phyloP scores from a whole-genome alignment of 305 asterid species.

The Fraxinus baroniana region DNA sequence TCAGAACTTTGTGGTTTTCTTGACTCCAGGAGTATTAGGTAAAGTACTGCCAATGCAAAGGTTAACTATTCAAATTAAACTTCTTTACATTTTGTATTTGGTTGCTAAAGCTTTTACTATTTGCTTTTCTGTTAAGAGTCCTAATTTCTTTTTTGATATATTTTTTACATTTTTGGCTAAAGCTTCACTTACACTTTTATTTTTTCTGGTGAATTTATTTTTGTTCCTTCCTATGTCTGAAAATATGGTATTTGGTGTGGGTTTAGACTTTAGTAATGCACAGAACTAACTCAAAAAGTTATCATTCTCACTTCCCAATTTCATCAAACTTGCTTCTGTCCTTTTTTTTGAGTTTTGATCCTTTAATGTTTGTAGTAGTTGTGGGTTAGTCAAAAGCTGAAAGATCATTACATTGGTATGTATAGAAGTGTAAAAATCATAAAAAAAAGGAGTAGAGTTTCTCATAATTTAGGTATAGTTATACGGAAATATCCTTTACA shows the following conservation, averaged over 20 bases:
- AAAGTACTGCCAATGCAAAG: slow-evolving; percentile 7
- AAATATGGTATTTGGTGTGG: not conserved
- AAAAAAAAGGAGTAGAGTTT: not conserved
- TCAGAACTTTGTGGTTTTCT: slow-evolving; percentile 77
- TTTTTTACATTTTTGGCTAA: not conserved
- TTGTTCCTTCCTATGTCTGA: not conserved
- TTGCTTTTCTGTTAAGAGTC: not conserved
- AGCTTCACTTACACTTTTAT: not conserved
- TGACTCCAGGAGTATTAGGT: slow-evolving; percentile 75
- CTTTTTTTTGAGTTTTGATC: slow-evolving; percentile 5
- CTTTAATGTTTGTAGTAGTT: not conserved
- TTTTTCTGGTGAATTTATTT: not conserved
- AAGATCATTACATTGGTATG: not conserved
- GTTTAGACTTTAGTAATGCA: not conserved
- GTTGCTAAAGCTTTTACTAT: not conserved
- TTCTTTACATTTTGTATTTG: not conserved
- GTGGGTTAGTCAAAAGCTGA: not conserved
- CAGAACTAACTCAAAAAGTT: not conserved
- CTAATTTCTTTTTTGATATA: slow-evolving; percentile 14
- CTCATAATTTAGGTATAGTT: not conserved
- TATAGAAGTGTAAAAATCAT: not conserved
- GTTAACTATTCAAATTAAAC: not conserved
- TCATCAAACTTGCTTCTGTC: not conserved
- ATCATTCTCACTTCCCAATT: not conserved
- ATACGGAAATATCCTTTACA: not conserved